These are phyloP conservation scores for Pistacia integerrima DNA, from an alignment of 345 rosid genomes.

Conservation along the genomic window DNA sequence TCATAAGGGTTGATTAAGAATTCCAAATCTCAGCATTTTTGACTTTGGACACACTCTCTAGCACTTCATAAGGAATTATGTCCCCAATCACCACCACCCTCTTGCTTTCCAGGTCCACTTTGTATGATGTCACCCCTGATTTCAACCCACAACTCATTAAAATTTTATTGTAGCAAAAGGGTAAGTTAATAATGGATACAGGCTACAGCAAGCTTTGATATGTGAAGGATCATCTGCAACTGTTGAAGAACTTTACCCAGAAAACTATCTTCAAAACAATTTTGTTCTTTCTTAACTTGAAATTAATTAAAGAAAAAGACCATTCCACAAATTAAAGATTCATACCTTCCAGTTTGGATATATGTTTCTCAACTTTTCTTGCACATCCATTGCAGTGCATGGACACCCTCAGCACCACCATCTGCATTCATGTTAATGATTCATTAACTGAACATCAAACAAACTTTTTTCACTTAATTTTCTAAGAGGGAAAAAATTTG, in stretches of 20 bases:
- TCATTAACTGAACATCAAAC: slow-evolving; percentile 6
- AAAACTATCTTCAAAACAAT: background rate
- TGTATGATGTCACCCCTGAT: slow-evolving; percentile 88
- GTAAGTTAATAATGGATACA: too few species aligned
- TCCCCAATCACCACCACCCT: slow-evolving; percentile 86
- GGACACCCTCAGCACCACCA: slow-evolving; percentile 82
- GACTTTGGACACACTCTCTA: slow-evolving; percentile 76
- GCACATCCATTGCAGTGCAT: slow-evolving; percentile 97
- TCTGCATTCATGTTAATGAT: slow-evolving; percentile 33
- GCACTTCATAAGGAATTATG: slow-evolving; percentile 69
- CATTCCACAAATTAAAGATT: background rate
- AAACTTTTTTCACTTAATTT: background rate
- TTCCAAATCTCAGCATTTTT: slow-evolving; percentile 85
- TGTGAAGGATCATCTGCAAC: background rate
- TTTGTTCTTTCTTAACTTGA: background rate
- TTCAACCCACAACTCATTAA: background rate
- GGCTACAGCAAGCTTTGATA: background rate
- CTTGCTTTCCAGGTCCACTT: slow-evolving; percentile 89
- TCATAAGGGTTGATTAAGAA: slow-evolving; percentile 22
- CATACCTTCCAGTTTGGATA: slow-evolving; percentile 80
- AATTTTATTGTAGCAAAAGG: too few species aligned
- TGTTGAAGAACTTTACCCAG: background rate
- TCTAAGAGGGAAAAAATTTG: background rate
- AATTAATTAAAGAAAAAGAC: too few species aligned
- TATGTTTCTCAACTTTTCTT: slow-evolving; percentile 85